Evolutionary conservation across 2,329 filamentous ascomycete species (phyloP), one percentile per base, ranked within the genome.

Genomic region (Colletotrichum noveboracense): DNA sequence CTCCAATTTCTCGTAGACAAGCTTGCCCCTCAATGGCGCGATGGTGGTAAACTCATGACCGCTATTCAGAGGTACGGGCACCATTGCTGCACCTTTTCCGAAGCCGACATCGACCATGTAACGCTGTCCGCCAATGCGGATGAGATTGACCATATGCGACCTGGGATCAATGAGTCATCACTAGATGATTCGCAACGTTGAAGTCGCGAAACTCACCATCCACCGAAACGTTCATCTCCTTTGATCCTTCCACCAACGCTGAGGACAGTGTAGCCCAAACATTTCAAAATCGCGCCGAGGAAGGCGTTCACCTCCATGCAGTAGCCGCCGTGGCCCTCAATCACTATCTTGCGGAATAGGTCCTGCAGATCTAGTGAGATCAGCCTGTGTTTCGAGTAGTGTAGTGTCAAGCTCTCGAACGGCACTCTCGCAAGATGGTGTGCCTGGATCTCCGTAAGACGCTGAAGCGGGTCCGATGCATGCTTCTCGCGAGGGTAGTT

Each of bases 61-160:
- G 60, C 79, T 26, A 1, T 80, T 43, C 7, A 87, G 79, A 1
- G 80, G 83, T 2, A 87, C 66, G 6, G 86, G 86, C 1, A 76
- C 61, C 30, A 79, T 77, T 6, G 85, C 75, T 10, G 80, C 81
- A 77, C 89, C 87, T 69, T 86, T 87, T 24, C 92, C 92, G 78
- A 92, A 93, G 30, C 90, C 91, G 16, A 93, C 89, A 79, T 94
- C 92, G 32, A 90, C 86, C 76, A 89, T 81, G 80, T 88, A 90
- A 56, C 84, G 82, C 58, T 85, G 84, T 28, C 83, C 81, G 12
- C 85, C 82, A 26, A 94, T 86, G 30, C 85, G 89, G 62, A 93
- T 87, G 70, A 93, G 87, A 78, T 91, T 90, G 70, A 92, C 84
- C 86, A 92, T 90, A 81, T 93, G 92, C 16, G 84, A 83, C 90